Evolutionary conservation across 2,329 filamentous ascomycete genomes (phyloP), one percentile per base, ranked within the genome.

Genomic region (Fusarium nanum): DNA sequence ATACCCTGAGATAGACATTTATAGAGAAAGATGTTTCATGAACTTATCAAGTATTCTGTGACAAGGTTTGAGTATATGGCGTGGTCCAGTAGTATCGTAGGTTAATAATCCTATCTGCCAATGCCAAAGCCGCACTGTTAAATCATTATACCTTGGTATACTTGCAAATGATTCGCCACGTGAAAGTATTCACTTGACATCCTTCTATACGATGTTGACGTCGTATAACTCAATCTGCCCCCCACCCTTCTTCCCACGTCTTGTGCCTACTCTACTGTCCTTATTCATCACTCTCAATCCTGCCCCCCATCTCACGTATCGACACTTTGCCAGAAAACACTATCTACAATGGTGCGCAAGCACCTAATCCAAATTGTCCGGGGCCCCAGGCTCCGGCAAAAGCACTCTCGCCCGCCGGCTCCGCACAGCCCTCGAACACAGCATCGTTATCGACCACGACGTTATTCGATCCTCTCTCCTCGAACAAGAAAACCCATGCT

Each of bases 1-100:
- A 56, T 56, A 56, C 53, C 53, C 42, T 22, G 20, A 13, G 28
- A 56, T 49, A 37, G 48, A 52, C 16, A 40, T 11, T 40, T 52
- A 52, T 32, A 11, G 18, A 52, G n/a, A 20, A 27, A 16, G 1
- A 25, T 18, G 7, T 25, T 37, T 32, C 3, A 34, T n/a, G 34
- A 12, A 37, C 10, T 11, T 37, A 37, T 13, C 9, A 23, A 44
- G 9, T 16, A 10, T 11, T 1, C 16, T 10, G 1, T 16, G 22
- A 22, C 14, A 44, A 44, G 16, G 22, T 44, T 44, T 25, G 41
- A 22, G 4, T 18, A 2, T 44, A 3, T 11, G 14, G 9, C 1
- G 0, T 1, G 41, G 12, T 44, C 22, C 12, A 25, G 16, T 14
- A 44, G 41, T 11, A 7, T 44, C 14, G n/a, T 4, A 18, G 9